Percentiles rank a stretch among this genome's conserved stretches.
Evolutionary conservation across 768 basidiomycete genomes (phyloP).

Genomic region (Termitomyces sp.): DNA sequence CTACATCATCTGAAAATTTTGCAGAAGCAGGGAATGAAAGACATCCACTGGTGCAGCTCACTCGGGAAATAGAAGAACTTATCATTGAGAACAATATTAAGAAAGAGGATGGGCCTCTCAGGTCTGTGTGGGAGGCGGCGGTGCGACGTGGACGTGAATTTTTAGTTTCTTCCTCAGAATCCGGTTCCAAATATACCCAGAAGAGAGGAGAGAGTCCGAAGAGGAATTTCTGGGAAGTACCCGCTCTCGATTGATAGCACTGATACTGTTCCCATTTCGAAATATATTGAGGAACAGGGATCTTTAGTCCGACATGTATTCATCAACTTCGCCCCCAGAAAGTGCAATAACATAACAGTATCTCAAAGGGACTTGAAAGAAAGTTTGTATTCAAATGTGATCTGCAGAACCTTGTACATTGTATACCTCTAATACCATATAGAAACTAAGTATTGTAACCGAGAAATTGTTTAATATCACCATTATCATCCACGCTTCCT

Average conservation of each 20-base stretch:
- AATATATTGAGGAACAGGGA: neutral
- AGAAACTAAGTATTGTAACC: neutral
- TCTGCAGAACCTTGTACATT: neutral
- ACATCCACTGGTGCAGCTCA: constrained; percentile 33
- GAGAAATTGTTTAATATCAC: neutral
- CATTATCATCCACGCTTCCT: neutral
- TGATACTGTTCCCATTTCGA: neutral
- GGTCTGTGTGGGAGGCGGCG: constrained; percentile 45
- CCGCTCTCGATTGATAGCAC: neutral
- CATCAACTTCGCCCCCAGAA: neutral
- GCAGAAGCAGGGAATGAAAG: constrained; percentile 2
- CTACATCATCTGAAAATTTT: neutral
- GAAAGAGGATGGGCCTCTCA: constrained; percentile 55
- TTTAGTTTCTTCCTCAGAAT: neutral
- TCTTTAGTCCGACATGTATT: neutral
- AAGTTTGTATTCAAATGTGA: neutral
- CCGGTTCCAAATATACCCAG: neutral
- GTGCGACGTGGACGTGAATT: constrained; percentile 18
- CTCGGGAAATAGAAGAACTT: constrained; percentile 58
- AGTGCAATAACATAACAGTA: neutral
- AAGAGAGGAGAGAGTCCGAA: neutral
- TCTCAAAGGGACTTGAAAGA: neutral
- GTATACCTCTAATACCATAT: neutral
- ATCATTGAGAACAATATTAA: constrained; percentile 59
- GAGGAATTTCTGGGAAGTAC: constrained; percentile 5